Evolutionary conservation across 78 protist genomes (phyloP).

Genomic region (Tieghemostelium lacteum): DNA sequence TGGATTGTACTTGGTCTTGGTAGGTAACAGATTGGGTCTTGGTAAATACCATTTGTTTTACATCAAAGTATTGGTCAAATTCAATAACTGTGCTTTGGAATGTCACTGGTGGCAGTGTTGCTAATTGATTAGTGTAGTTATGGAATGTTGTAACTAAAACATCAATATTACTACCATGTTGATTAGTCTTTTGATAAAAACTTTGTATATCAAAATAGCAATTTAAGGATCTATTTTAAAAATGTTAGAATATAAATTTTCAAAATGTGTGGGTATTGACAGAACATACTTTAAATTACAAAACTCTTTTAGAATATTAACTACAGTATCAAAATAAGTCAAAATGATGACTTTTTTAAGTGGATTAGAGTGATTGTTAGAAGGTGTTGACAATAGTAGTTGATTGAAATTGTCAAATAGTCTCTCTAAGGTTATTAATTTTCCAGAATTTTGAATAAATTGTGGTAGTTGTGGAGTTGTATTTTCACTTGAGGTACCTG

Average conservation of each 20-base stretch:
- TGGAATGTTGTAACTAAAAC: neutral
- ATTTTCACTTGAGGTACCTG: neutral
- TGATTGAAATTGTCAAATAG: neutral
- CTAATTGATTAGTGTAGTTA: neutral
- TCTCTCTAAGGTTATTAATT: neutral
- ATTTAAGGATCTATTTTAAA: too few species aligned
- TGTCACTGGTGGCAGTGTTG: neutral
- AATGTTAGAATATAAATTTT: neutral
- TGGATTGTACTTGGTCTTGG: neutral
- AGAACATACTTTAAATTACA: neutral
- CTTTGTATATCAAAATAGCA: too few species aligned
- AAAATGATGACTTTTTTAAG: neutral
- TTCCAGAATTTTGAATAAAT: neutral
- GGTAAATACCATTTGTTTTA: neutral
- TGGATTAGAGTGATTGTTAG: conserved; percentile 12
- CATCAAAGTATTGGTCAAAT: conserved; percentile 16
- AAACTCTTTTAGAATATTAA: neutral
- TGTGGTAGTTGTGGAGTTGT: neutral
- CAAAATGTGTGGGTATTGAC: neutral
- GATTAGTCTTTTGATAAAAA: too few species aligned
- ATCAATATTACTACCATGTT: too few species aligned
- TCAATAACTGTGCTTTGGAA: neutral
- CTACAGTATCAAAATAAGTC: neutral
- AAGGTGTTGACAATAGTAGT: neutral
- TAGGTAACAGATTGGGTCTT: neutral